phyloP scores from a whole-genome alignment of 805 yeast species.

The Barnettozyma wickerhamii region DNA sequence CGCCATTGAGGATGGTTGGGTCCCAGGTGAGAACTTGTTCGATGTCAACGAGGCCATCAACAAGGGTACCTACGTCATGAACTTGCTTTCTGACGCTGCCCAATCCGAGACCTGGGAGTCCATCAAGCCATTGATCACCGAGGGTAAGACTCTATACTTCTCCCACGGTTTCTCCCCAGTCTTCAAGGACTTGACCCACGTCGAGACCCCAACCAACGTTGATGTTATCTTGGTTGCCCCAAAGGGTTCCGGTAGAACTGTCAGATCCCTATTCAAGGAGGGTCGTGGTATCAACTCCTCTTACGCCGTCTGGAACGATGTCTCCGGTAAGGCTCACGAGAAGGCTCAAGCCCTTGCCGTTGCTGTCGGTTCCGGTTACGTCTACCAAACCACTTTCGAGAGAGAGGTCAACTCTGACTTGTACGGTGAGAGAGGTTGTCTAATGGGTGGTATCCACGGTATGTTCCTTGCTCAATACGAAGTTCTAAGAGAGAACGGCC shows the following conservation, averaged over 20 bases:
- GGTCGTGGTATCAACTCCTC: constrained; percentile 99
- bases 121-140: constrained; percentile 86
- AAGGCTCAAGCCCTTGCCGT: constrained; percentile 97
- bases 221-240: constrained; percentile 99
- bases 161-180: constrained; percentile 99
- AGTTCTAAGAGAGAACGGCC: constrained; percentile 99
- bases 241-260: constrained; percentile 99
- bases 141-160: constrained; percentile 97
- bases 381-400: constrained; percentile 98
- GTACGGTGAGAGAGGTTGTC: constrained; percentile 99
- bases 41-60: constrained; percentile 89
- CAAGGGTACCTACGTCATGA: constrained; percentile 94
- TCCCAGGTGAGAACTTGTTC: constrained; percentile 97
- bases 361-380: constrained; percentile 99
- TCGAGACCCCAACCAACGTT: constrained; percentile 89
- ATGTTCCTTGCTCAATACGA: constrained; percentile 99
- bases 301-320: constrained; percentile 99
- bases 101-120: constrained; percentile 97
- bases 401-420: constrained; percentile 98
- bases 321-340: constrained; percentile 98
- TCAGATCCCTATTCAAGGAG: constrained; percentile 98
- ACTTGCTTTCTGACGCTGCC: constrained; percentile 98
- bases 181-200: constrained; percentile 95
- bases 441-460: constrained; percentile 99
- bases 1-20: constrained; percentile 99